Base-by-base conservation (phyloP, 2,329 filamentous ascomycete genomes). In the Onygena corvina region DNA sequence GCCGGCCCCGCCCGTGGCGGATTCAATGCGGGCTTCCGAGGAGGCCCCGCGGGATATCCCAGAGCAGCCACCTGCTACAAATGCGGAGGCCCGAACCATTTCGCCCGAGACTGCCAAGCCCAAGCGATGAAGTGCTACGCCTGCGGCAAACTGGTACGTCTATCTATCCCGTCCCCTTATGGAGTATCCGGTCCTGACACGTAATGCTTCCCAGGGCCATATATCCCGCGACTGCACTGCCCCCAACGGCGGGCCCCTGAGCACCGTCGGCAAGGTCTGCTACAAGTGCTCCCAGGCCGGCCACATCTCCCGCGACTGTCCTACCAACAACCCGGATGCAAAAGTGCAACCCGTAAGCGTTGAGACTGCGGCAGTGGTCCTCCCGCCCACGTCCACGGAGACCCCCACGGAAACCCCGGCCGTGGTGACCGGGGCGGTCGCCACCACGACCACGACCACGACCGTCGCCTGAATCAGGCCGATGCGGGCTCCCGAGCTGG, bases 51-150 rank as follows among this genome's bases (percentile, higher is more conserved):
- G 60, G 67, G 66, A 49, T 70, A 68, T 53, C 65, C 69, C 52
- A 75, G 79, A 52, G 71, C 77, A 54, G 77, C 54, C 18, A 56
- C 75, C 51, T 83, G 79, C 72, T 82, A 82, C 73, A 82, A 82
- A 70, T 83, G 79, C 58, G 79, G 79, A 59, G 80, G 90, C 29
- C 92, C 92, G 52, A 98, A 98, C 76, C 92, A 98, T 73, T 98
- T 94, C 65, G 92, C 92, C 56, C 85, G 92, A 57, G 92, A 98
- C 64, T 98, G 92, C 76, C 92, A 96, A 75, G 89, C 92, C 59
- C 88, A 94, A 71, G 86, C 88, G 55, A 94, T 94, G 87, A 95
- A 95, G 75, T 95, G 89, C 77, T 95, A 94, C 64, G 89, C 89
- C 58, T 95, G 89, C 66, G 89, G 89, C 66, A 94, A 94, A 75